Evolutionary conservation across 1,284 basidiomycete genomes (phyloP).

Genomic region (Pseudozyma thailandica): DNA sequence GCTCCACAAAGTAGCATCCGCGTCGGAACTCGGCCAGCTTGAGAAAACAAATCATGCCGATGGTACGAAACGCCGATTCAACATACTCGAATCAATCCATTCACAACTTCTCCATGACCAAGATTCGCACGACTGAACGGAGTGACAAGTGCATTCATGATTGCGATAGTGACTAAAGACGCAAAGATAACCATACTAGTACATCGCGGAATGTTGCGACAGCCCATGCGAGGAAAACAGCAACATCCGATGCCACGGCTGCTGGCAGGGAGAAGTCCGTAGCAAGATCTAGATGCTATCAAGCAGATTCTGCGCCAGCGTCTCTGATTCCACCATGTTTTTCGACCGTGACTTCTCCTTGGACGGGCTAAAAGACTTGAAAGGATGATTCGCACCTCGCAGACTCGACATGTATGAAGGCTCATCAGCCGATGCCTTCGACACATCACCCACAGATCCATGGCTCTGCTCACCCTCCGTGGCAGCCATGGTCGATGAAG

Average conservation of each 20-base stretch:
- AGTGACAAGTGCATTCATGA: neutral
- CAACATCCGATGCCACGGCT: neutral
- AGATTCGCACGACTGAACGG: too few species aligned
- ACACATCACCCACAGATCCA: neutral
- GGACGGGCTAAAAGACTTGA: constrained; percentile 20
- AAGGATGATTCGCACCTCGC: constrained; percentile 13
- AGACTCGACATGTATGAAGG: constrained; percentile 11
- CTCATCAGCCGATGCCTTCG: constrained; percentile 13
- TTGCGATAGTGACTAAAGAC: neutral
- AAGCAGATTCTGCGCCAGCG: neutral
- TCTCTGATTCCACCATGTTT: neutral
- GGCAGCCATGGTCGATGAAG: neutral
- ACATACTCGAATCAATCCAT: too few species aligned
- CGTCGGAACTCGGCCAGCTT: neutral
- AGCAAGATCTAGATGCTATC: neutral
- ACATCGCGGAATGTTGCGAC: neutral
- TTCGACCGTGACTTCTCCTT: constrained; percentile 11
- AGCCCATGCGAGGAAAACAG: neutral
- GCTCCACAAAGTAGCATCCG: neutral
- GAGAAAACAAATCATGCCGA: neutral
- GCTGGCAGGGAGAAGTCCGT: neutral
- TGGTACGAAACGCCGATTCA: too few species aligned
- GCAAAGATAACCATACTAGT: too few species aligned
- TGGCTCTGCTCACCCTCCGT: constrained; percentile 2
- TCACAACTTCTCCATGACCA: too few species aligned